Evolutionary conservation across 176 grass and related monocot genomes (phyloP), one percentile per base, ranked within the genome.

Genomic region (Oryza punctata): DNA sequence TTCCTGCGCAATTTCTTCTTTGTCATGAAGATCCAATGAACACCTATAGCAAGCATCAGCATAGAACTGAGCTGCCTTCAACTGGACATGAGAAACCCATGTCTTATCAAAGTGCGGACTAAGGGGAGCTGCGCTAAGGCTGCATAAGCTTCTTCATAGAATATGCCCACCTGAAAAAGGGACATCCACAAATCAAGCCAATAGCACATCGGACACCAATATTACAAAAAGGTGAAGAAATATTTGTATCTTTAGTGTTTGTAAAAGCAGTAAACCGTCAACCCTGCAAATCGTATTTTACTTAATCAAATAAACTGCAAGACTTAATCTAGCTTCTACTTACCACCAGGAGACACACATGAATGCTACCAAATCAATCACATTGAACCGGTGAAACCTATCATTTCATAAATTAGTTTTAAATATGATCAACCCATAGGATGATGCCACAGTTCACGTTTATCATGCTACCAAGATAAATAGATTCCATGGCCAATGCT

Each of bases 21-120:
- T 88, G 82, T 96, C 83, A 25, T 99, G 97, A 84, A 99, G 93
- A 83, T 96, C 89, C 65, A 99, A 72, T 23, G 97, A 92, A 85
- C 80, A 93, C 59, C 93, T 96, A 84, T 94, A 99, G 69, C 91
- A 93, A 90, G 97, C 89, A 83, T 96, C 97, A 37, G 88, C 86
- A 81, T 99, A 99, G 86, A 96, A 99, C 72, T 99, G 97, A 80
- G 91, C 91, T 40, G 97, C 89, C 89, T 99, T 99, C 43, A 99
- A 70, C 81, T 99, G 97, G 63, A 99, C 89, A 90, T 99, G 93
- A 66, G 91, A 84, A 10, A 99, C 90, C 97, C 97, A 99, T 69
- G 97, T 89, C 87, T 88, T 95, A 50, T 99, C 97, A 6, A 99
- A 99, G 86, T 96, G 93, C 72, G 92, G 93, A 70, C 77, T 99